Base-by-base conservation (phyloP, 768 basidiomycete species). In the Suillus decipiens region DNA sequence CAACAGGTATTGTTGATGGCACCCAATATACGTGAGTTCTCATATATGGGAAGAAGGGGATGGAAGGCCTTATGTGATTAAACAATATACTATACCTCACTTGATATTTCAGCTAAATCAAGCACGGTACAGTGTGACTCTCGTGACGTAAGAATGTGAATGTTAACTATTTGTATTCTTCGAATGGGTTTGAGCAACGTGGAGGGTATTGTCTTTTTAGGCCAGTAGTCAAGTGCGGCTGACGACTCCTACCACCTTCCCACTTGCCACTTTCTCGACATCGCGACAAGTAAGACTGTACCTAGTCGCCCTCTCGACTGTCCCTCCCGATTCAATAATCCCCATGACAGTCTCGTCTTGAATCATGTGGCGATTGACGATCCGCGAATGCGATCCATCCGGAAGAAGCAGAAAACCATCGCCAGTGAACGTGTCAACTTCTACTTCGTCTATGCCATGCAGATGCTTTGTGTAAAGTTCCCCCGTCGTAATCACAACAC, bases 251-350 rank as follows among this genome's bases (percentile, higher is more conserved):
- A n/a, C 17, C 1, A 41, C 37, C 56, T 22, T 61, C 33, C 56
- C 53, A 43, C 59, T 34, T 19, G 60, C 63, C 28, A 93, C 88
- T 69, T 84, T 89, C 61, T 81, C 83, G 3, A 95, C 90, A 70
- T 91, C 90, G 59, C 95, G 82, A 72, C 92, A 96, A 1, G 95
- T 96, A 70, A 96, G 73, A 76, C 93, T 96, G 60, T 91, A 86
- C 71, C 95, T 78, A 43, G 81, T 81, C 19, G 78, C 77, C 64
- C 95, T 82, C 65, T 72, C 70, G 62, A 95, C 74, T 34, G 73
- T 71, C 9, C 84, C 84, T n/a, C 87, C 88, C 17, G 76, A 71
- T 45, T 69, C 57, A 56, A 89, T 72, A 11, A 76, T 75, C 47
- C 76, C 73, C 59, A 75, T 71, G 39, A 76, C 73, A 39, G 72